Evolutionary conservation across 1,284 basidiomycete genomes (phyloP).

Genomic region (Tylopilus orsonianus): DNA sequence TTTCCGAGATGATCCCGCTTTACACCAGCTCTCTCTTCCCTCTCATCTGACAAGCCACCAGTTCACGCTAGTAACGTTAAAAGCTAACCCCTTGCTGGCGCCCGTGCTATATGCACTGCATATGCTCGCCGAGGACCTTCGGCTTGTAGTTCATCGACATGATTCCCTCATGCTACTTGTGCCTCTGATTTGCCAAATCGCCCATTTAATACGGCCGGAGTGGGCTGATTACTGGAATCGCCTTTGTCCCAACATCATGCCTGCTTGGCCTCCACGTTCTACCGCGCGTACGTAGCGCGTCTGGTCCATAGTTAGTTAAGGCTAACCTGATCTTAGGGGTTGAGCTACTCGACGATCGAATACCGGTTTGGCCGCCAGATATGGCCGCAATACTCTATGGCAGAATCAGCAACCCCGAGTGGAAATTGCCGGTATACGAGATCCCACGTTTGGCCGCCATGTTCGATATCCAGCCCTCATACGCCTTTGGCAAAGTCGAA

Average conservation of each 20-base stretch:
- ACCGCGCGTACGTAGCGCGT: conserved; percentile 41
- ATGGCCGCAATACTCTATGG: conserved; percentile 63
- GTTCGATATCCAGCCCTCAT: conserved; percentile 55
- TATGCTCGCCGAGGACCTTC: conserved; percentile 70
- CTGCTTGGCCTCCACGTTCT: conserved; percentile 54
- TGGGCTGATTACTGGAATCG: conserved; percentile 91
- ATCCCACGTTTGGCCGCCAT: conserved; percentile 48
- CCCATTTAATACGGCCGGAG: conserved; percentile 64
- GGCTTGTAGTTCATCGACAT: conserved; percentile 55
- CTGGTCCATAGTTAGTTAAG: neutral
- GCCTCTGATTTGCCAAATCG: conserved; percentile 67
- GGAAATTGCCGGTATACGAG: conserved; percentile 57
- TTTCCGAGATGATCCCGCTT: conserved; percentile 58
- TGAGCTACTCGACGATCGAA: conserved; percentile 56
- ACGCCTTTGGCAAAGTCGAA: conserved; percentile 58
- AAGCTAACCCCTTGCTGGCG: conserved; percentile 45
- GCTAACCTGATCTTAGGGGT: conserved; percentile 35
- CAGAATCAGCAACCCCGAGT: conserved; percentile 63
- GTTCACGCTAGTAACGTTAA: conserved; percentile 23
- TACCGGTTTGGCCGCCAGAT: conserved; percentile 71
- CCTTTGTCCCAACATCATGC: conserved; percentile 59
- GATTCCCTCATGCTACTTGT: conserved; percentile 59
- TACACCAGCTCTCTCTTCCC: conserved; percentile 49
- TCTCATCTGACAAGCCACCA: conserved; percentile 26
- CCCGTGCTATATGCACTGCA: conserved; percentile 71